Conservation (phyloP, 1,284 basidiomycete genomes). For the Ceraceosorus guamensis region DNA sequence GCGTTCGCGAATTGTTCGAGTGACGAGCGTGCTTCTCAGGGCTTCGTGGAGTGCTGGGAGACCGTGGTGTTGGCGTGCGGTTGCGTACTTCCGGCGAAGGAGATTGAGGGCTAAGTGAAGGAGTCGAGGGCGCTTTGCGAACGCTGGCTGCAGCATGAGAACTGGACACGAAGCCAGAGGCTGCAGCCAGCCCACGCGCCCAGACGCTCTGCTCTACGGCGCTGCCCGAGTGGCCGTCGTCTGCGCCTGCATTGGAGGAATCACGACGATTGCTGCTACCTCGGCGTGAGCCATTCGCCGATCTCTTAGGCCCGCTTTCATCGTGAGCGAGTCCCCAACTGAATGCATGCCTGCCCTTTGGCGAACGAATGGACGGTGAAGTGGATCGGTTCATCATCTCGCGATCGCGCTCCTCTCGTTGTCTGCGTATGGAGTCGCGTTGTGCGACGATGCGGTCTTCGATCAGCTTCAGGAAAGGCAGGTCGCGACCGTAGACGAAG, state of each 20-base stretch:
- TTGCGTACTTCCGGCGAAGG: background rate
- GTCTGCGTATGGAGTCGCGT: background rate
- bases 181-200: slow-evolving; percentile 14
- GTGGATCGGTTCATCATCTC: too few species aligned
- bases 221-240: background rate
- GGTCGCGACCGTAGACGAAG: slow-evolving; percentile 81
- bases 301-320: background rate
- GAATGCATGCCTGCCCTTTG: slow-evolving; percentile 7
- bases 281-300: background rate
- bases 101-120: too few species aligned
- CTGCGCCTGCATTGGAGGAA: background rate
- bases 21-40: background rate
- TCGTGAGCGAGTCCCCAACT: slow-evolving; percentile 1
- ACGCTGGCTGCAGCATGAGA: background rate
- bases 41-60: background rate
- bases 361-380: background rate
- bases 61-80: background rate
- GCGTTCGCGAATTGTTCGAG: background rate
- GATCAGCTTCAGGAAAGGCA: slow-evolving; percentile 66
- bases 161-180: slow-evolving; percentile 7
- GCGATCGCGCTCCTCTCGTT: background rate
- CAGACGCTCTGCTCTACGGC: slow-evolving; percentile 11
- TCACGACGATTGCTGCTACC: slow-evolving; percentile 1
- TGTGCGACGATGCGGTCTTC: slow-evolving; percentile 56
- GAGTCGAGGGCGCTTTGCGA: background rate